Percentiles rank a stretch among this genome's conserved stretches.
Conservation (phyloP, 2,329 filamentous ascomycete genomes). For the Stromatinia cepivora region DNA sequence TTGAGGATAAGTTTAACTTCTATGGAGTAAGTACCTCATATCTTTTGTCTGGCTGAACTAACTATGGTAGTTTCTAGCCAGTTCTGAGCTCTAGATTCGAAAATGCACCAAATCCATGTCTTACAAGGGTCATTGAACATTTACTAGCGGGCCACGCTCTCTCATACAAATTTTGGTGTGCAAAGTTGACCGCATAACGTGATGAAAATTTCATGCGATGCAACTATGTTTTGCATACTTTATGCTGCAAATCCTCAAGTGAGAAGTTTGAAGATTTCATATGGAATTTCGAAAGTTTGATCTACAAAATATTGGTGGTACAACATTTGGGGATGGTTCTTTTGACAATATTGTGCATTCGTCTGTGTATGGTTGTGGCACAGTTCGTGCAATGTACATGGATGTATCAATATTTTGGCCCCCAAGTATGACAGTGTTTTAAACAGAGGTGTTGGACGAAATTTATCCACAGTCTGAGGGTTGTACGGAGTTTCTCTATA, state of each 20-base stretch:
- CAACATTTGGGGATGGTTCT: background rate
- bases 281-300: background rate
- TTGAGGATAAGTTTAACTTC: slow-evolving; percentile 63
- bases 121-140: slow-evolving; percentile 29
- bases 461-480: background rate
- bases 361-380: background rate
- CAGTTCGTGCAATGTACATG: background rate
- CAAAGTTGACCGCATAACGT: slow-evolving; percentile 38
- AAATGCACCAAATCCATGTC: slow-evolving; percentile 16
- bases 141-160: slow-evolving; percentile 34
- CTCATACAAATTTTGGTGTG: slow-evolving; percentile 36
- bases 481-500: background rate
- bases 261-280: background rate
- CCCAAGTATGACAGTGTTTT: background rate
- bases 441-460: background rate
- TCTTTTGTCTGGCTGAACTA: background rate
- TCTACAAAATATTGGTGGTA: background rate
- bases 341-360: background rate
- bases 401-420: background rate
- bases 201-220: slow-evolving; percentile 36
- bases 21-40: slow-evolving; percentile 46
- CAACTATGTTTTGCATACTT: slow-evolving; percentile 39
- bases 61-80: background rate
- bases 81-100: slow-evolving; percentile 41
- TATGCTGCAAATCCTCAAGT: slow-evolving; percentile 20